These are phyloP conservation scores for Staphylotrichum longicolle DNA, from an alignment of 495 filamentous ascomycete species.

Conservation along the genomic window DNA sequence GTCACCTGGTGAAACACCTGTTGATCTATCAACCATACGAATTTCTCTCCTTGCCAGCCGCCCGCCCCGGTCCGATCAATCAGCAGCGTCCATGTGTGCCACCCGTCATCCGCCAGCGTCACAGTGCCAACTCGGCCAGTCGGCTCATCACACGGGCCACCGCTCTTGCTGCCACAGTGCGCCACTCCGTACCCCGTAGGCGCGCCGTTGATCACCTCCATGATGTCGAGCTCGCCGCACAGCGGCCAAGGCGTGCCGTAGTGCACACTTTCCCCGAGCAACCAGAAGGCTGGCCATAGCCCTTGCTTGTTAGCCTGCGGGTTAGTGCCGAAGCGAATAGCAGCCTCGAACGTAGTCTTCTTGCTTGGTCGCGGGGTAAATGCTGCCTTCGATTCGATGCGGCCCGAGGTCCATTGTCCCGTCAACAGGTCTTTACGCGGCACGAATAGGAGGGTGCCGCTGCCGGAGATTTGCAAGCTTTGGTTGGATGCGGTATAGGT, in stretches of 20 bases:
- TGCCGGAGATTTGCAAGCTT: slow-evolving; percentile 49
- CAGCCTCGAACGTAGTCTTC: slow-evolving; percentile 40
- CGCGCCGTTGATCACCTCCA: slow-evolving; percentile 50
- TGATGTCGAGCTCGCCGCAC: slow-evolving; percentile 54
- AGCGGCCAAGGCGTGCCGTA: slow-evolving; percentile 48
- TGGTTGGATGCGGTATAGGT: slow-evolving; percentile 41
- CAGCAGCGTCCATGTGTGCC: slow-evolving; percentile 47
- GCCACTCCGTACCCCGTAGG: slow-evolving; percentile 45
- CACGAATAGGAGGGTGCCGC: slow-evolving; percentile 46
- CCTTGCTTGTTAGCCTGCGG: slow-evolving; percentile 41
- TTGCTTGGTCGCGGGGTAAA: slow-evolving; percentile 44
- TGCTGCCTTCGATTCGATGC: slow-evolving; percentile 44
- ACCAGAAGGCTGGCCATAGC: slow-evolving; percentile 56
- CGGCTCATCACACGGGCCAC: slow-evolving; percentile 50
- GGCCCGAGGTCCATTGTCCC: slow-evolving; percentile 51
- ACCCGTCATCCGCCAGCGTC: slow-evolving; percentile 37
- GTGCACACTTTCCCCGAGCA: slow-evolving; percentile 48
- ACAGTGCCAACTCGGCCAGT: slow-evolving; percentile 34
- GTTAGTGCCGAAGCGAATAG: slow-evolving; percentile 44
- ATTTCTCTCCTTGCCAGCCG: slow-evolving; percentile 43
- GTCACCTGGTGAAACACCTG: slow-evolving; percentile 37
- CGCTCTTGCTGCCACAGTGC: slow-evolving; percentile 45
- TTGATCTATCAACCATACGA: slow-evolving; percentile 48
- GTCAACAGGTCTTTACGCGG: slow-evolving; percentile 38
- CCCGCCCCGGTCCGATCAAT: slow-evolving; percentile 42